Percentiles rank a stretch among this genome's conserved stretches.
These are phyloP conservation scores for Eucalyptus erythrocorys DNA, from an alignment of 345 rosid species.

Conservation along the genomic window DNA sequence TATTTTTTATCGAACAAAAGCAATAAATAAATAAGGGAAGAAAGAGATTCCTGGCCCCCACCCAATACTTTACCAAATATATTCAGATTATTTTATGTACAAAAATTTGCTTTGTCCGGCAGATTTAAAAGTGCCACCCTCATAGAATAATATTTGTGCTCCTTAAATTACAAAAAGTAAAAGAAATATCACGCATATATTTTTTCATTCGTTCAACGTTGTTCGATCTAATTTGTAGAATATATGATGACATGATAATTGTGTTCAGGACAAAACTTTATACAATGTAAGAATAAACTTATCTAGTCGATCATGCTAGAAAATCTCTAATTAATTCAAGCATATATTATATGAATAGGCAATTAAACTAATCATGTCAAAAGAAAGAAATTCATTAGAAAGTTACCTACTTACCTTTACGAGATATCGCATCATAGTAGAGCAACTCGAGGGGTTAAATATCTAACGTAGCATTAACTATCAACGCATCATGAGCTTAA, in stretches of 20 bases:
- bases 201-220: not conserved
- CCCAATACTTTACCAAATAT: not conserved
- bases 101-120: not conserved
- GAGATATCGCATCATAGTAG: not conserved
- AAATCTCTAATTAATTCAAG: not conserved
- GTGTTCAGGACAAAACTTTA: not conserved
- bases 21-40: not conserved
- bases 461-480: not conserved
- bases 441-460: not conserved
- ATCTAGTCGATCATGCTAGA: not conserved
- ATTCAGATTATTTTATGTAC: not conserved
- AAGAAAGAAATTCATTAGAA: not conserved
- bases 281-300: not conserved
- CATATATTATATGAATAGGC: not conserved
- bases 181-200: not conserved
- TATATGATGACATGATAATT: not conserved
- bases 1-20: not conserved
- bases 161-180: not conserved
- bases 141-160: not conserved
- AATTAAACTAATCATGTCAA: not conserved
- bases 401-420: fast-evolving
- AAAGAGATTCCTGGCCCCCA: not conserved
- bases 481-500: fast-evolving
- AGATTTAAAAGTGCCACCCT: not conserved
- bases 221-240: not conserved